A percentile compares a stretch with the other conserved stretches of the same genome.
Evolutionary conservation across 768 basidiomycete species (phyloP).

Genomic region (Phanerochaete carnosa): DNA sequence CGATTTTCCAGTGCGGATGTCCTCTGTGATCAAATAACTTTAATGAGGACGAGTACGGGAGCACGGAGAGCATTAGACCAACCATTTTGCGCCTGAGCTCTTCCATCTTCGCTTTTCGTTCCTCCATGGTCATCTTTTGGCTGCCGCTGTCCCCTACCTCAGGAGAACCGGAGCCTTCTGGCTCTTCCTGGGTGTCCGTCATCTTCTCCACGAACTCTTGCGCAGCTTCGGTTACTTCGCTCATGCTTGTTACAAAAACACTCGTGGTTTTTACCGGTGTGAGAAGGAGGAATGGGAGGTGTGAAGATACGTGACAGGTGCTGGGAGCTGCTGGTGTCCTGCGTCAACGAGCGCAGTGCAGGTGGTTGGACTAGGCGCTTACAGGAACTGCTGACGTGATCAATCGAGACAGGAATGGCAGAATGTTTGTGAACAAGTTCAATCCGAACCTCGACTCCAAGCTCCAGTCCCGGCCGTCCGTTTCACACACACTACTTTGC

Average conservation of each 20-base stretch:
- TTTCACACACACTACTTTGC: background rate
- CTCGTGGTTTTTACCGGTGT: background rate
- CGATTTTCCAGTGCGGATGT: slow-evolving; percentile 82
- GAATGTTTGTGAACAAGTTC: background rate
- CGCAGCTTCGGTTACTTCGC: slow-evolving; percentile 22
- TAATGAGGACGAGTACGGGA: background rate
- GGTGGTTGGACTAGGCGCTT: background rate
- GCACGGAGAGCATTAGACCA: slow-evolving; percentile 21
- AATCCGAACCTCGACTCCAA: background rate
- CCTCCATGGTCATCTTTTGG: slow-evolving; percentile 53
- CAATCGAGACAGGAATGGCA: background rate
- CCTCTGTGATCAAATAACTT: slow-evolving; percentile 40
- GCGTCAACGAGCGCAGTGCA: background rate
- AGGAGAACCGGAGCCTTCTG: slow-evolving; percentile 1
- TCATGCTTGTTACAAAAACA: slow-evolving; percentile 2
- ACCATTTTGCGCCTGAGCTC: slow-evolving; percentile 80
- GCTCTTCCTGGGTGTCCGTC: slow-evolving; percentile 16
- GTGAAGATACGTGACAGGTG: background rate
- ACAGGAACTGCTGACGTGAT: background rate
- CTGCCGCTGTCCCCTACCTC: slow-evolving; percentile 11
- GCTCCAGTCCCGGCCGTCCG: background rate
- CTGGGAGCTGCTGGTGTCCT: background rate
- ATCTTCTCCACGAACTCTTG: slow-evolving; percentile 28
- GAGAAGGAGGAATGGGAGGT: background rate
- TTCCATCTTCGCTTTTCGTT: slow-evolving; percentile 74